Percentiles rank a stretch among this genome's conserved stretches.
These are phyloP conservation scores for Fusarium sp. DNA, from an alignment of 2,329 filamentous ascomycete genomes.

Conservation along the genomic window DNA sequence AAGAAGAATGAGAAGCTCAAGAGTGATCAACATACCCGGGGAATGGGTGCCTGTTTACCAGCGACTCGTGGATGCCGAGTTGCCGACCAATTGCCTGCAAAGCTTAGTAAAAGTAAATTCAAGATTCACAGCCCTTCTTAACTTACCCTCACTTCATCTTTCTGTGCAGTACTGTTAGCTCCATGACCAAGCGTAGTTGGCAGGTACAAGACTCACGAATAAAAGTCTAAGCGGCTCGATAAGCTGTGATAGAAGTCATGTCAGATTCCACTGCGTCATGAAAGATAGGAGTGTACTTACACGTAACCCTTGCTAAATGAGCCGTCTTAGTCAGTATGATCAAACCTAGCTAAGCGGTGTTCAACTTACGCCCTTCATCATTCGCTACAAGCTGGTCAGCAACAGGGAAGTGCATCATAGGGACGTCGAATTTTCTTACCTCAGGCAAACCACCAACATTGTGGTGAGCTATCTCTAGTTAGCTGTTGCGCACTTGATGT, in stretches of 20 bases:
- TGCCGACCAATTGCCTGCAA: slow-evolving; percentile 11
- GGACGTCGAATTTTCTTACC: slow-evolving; percentile 12
- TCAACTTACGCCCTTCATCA: slow-evolving; percentile 29
- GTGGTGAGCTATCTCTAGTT: slow-evolving; percentile 27
- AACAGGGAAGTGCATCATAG: not conserved
- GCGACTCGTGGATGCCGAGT: slow-evolving; percentile 17
- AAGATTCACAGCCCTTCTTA: slow-evolving; percentile 7
- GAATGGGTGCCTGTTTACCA: slow-evolving; percentile 44
- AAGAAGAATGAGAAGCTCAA: too few relatives aligned
- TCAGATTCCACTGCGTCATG: slow-evolving; percentile 2
- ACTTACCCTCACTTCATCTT: slow-evolving; percentile 21
- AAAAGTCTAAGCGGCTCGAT: slow-evolving; percentile 40
- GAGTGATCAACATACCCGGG: slow-evolving; percentile 3
- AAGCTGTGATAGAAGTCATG: slow-evolving; percentile 15
- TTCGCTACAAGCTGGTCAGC: slow-evolving; percentile 17
- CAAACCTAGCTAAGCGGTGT: not conserved
- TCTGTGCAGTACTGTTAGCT: slow-evolving; percentile 11
- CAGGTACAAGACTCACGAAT: slow-evolving; percentile 14
- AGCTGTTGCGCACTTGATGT: not conserved
- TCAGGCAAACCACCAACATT: slow-evolving; percentile 45
- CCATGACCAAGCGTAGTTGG: slow-evolving; percentile 13
- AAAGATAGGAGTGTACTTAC: slow-evolving; percentile 10
- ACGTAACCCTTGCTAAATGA: slow-evolving; percentile 23
- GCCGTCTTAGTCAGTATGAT: slow-evolving; percentile 9
- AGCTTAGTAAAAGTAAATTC: slow-evolving; percentile 14